Base-by-base conservation (phyloP, 2,329 filamentous ascomycete species). In the Beauveria bassiana region DNA sequence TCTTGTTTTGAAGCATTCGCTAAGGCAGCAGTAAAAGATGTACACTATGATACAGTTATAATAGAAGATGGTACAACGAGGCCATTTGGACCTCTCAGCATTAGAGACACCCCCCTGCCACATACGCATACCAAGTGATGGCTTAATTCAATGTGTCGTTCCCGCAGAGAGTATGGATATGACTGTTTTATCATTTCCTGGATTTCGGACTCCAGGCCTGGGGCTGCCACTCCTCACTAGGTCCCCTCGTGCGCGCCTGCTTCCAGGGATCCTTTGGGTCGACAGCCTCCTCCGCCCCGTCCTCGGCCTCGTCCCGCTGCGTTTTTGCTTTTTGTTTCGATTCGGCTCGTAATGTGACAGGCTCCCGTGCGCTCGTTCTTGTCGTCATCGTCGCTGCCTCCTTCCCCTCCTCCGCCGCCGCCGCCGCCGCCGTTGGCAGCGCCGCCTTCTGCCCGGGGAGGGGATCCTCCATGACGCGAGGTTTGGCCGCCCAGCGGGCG, bases 201-300 rank as follows among this genome's bases (percentile, higher is more conserved):
- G 65, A 31, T 24, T 72, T 72, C 4, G 84, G 84, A 5, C 71
- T 75, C 87, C 87, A 90, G 3, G 84, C 75, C 53, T 82, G 70
- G 0, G 88, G 88, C 71, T 89, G 85, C 86, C 86, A 90, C n/a
- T 74, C 77, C 70, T 89, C 86, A 59, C 86, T 79, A 0, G 85
- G 83, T 0, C 78, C 79, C 22, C 68, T 67, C 1, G 71, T 66
- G 43, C 63, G 77, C 1, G 79, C 77, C 65, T 77, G 79, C 34
- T 81, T 81, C 86, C 86, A 89, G 2, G 86, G 86, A 68, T 87
- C 79, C 1, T 74, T 47, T 2, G 47, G 54, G 5, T 62, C 61
- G 9, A 53, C 31, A 1, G 24, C 66, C 3, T 64, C 64, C 1
- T 68, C 66, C 52, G 31, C 20, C 38, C 64, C n/a, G 38, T 24